Evolutionary conservation across 2,329 filamentous ascomycete species (phyloP).

Genomic region (Botrytis squamosa): DNA sequence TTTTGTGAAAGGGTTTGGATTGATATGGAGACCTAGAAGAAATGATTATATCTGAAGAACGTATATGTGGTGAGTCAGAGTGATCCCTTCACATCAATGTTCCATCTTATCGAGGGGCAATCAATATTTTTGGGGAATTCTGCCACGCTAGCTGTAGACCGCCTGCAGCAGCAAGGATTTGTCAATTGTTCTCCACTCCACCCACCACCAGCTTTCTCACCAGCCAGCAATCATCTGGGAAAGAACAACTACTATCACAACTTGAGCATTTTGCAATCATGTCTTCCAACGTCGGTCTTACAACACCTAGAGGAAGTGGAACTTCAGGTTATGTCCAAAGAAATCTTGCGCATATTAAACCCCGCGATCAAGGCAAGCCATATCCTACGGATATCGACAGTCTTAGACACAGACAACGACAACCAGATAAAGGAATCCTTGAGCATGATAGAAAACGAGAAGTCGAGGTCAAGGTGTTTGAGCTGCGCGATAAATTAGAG

Average conservation of each 20-base stretch:
- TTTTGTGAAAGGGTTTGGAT: background rate
- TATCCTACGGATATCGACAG: constrained; percentile 68
- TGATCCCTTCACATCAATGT: background rate
- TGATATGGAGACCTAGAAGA: background rate
- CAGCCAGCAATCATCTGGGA: background rate
- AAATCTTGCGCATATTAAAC: constrained; percentile 84
- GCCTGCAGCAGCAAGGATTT: constrained; percentile 20
- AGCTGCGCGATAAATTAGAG: constrained; percentile 85
- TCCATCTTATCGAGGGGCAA: constrained; percentile 21
- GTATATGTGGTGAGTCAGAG: constrained; percentile 6
- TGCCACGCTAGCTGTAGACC: constrained; percentile 27
- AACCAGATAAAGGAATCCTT: constrained; percentile 88
- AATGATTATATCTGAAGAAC: background rate
- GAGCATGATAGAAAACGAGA: constrained; percentile 91
- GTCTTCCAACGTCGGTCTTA: constrained; percentile 96
- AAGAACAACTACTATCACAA: background rate
- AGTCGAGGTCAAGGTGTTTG: constrained; percentile 90
- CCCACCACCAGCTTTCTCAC: background rate
- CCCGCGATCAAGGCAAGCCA: constrained; percentile 66
- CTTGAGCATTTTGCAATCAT: constrained; percentile 48
- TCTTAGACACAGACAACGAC: constrained; percentile 72
- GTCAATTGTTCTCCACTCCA: background rate
- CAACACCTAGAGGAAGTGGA: constrained; percentile 89
- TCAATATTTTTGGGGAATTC: constrained; percentile 13
- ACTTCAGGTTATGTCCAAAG: constrained; percentile 98